A percentile compares a stretch with the other conserved stretches of the same genome.
Evolutionary conservation across 2,329 filamentous ascomycete species (phyloP).

Genomic region (Trichoderma breve): DNA sequence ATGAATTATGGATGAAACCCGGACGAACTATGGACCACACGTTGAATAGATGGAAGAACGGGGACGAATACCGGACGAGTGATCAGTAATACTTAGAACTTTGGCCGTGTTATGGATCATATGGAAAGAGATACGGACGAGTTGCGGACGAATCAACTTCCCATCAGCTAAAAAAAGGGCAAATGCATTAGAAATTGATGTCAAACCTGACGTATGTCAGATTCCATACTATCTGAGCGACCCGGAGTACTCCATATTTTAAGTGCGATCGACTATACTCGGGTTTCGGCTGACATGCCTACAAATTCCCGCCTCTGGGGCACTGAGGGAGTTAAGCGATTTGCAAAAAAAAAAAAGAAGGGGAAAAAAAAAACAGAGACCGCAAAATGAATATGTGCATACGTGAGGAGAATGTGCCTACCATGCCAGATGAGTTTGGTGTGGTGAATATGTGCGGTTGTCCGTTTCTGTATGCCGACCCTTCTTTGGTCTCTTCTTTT

Average conservation of each 20-base stretch:
- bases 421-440: background rate
- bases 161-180: background rate
- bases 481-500: rapidly evolving
- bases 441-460: background rate
- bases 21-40: background rate
- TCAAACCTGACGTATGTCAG: background rate
- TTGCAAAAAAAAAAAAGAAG: no score
- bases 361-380: no score
- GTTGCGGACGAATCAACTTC: background rate
- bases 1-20: background rate
- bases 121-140: background rate
- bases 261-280: background rate
- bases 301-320: background rate
- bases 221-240: background rate
- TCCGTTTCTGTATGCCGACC: background rate
- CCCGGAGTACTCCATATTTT: background rate
- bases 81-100: background rate
- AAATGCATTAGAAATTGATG: background rate
- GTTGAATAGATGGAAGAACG: background rate
- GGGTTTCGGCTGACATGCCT: background rate
- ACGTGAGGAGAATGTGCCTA: no score
- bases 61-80: background rate
- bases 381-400: no score
- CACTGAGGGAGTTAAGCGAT: no score
- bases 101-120: background rate